Conservation (phyloP, 305 asterid species). For the Rubia peregrina region DNA sequence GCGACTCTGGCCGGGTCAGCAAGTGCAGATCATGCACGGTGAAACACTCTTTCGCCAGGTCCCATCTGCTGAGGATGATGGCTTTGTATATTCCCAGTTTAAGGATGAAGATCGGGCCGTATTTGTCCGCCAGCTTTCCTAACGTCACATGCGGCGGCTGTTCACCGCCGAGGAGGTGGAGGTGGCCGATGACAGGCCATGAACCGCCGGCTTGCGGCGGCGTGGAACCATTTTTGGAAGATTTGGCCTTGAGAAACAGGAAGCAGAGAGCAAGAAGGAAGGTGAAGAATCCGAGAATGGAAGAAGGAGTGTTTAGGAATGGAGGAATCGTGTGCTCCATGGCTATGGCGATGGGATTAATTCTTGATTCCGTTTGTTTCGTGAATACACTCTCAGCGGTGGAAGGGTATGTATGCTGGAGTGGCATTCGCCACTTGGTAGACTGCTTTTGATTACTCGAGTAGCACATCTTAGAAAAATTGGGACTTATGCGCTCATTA, state of each 20-base stretch:
- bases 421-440: neutral
- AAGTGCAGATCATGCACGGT: neutral
- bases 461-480: too few relatives aligned
- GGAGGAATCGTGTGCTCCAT: neutral
- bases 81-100: conserved; percentile 18
- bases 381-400: neutral
- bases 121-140: conserved; percentile 22
- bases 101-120: conserved; percentile 28
- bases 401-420: neutral
- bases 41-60: neutral
- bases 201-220: conserved; percentile 6
- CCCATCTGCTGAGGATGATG: conserved; percentile 13
- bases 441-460: too few relatives aligned
- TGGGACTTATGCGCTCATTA: too few relatives aligned
- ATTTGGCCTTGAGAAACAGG: neutral
- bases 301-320: neutral
- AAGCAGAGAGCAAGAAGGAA: neutral
- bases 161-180: conserved; percentile 24
- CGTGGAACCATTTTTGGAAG: neutral
- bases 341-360: neutral
- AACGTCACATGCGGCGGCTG: conserved; percentile 18
- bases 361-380: neutral
- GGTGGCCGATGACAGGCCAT: conserved; percentile 18
- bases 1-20: neutral
- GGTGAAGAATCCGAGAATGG: neutral